phyloP scores from a whole-genome alignment of 371 early-diverging fungal species.

The Coemansia sp. region DNA sequence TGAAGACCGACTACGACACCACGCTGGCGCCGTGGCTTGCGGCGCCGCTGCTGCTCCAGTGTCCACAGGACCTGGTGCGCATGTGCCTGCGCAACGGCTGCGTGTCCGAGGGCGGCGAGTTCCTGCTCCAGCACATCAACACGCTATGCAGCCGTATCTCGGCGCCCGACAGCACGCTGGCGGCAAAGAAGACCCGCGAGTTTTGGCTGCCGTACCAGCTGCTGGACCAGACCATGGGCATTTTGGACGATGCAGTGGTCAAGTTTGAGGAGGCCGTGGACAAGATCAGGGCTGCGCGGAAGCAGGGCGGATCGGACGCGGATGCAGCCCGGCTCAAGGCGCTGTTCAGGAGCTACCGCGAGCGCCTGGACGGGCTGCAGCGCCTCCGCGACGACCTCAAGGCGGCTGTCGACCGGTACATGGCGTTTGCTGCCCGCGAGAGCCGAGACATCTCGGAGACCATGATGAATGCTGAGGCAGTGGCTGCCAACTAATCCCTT shows the following conservation, averaged over 20 bases:
- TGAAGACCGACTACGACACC: conserved; percentile 35
- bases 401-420: conserved; percentile 28
- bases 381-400: conserved; percentile 20
- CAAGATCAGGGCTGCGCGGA: conserved; percentile 29
- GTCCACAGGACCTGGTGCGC: conserved; percentile 55
- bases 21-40: conserved; percentile 53
- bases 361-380: conserved; percentile 26
- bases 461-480: background rate
- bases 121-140: conserved; percentile 44
- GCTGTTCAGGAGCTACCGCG: conserved; percentile 37
- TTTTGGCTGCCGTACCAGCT: conserved; percentile 53
- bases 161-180: conserved; percentile 1
- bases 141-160: conserved; percentile 22
- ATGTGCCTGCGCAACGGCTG: conserved; percentile 51
- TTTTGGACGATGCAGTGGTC: conserved; percentile 38
- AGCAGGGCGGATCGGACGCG: conserved; percentile 8
- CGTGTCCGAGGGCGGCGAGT: conserved; percentile 46
- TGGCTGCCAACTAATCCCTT: background rate
- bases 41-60: conserved; percentile 18
- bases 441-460: conserved; percentile 25
- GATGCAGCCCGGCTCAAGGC: conserved; percentile 12
- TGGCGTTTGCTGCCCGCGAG: conserved; percentile 43
- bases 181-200: conserved; percentile 26
- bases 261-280: conserved; percentile 36
- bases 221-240: conserved; percentile 50